Evolutionary conservation across 1,139 yeast genomes (phyloP).

Genomic region (Arxiozyma telluris): DNA sequence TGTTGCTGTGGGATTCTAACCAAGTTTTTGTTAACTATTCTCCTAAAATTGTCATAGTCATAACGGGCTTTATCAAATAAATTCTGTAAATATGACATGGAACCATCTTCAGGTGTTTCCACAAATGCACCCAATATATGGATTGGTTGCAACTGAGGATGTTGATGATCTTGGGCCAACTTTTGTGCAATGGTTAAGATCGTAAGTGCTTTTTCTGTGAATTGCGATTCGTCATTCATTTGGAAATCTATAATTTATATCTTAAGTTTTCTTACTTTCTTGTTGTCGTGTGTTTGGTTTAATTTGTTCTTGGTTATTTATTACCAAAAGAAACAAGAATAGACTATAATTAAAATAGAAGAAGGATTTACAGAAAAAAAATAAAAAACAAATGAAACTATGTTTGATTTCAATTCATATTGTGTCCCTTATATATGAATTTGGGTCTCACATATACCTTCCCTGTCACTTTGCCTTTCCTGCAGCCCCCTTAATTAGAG

Average conservation of each 20-base stretch:
- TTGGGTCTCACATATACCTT: neutral
- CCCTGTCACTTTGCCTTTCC: neutral
- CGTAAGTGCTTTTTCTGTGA: slow-evolving; percentile 87
- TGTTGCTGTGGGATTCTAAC: slow-evolving; percentile 79
- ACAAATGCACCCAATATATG: slow-evolving; percentile 92
- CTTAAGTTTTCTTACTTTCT: neutral
- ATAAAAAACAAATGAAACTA: too few species aligned
- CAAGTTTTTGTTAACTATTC: slow-evolving; percentile 69
- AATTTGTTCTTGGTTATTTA: neutral
- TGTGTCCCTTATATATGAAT: neutral
- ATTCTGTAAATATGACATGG: slow-evolving; percentile 62
- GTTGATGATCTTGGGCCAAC: slow-evolving; percentile 75
- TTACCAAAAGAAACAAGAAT: too few species aligned
- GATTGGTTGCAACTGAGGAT: slow-evolving; percentile 74
- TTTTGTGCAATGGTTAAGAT: slow-evolving; percentile 72
- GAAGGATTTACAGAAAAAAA: too few species aligned
- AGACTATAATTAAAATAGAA: neutral
- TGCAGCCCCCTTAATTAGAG: neutral
- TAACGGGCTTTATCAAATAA: slow-evolving; percentile 78
- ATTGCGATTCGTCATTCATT: slow-evolving; percentile 56
- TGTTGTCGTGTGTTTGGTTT: neutral
- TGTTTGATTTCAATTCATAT: too few species aligned
- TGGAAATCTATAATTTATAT: neutral
- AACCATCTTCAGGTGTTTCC: slow-evolving; percentile 61
- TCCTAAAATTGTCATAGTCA: slow-evolving; percentile 75